A percentile compares a stretch with the other conserved stretches of the same genome.
Conservation (phyloP, 2,329 filamentous ascomycete species). For the Orbilia quercus region DNA sequence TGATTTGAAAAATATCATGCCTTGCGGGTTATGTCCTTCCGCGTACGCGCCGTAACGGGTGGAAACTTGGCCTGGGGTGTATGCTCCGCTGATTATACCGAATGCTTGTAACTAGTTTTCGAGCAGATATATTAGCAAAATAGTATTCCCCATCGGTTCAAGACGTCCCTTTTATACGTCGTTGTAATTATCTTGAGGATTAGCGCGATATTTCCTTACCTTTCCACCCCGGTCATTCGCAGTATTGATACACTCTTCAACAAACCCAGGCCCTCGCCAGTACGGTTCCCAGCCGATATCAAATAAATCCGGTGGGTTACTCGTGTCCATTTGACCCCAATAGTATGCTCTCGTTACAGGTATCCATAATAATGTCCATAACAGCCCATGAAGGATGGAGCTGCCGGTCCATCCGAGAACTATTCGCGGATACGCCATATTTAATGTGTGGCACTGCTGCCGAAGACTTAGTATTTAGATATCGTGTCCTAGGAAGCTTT, state of each 20-base stretch:
- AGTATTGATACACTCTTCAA: conserved; percentile 16
- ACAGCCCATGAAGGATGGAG: not conserved
- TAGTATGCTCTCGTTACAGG: conserved; percentile 27
- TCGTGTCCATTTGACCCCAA: conserved; percentile 11
- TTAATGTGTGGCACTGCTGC: not conserved
- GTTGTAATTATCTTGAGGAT: too few relatives aligned
- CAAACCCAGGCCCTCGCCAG: conserved; percentile 16
- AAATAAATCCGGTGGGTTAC: not conserved
- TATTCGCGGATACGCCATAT: not conserved
- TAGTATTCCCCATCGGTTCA: too few relatives aligned
- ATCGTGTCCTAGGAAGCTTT: too few relatives aligned
- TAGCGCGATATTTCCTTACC: not conserved
- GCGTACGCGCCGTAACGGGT: not conserved
- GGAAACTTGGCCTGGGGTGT: not conserved
- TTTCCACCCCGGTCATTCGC: not conserved
- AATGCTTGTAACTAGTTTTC: conserved; percentile 21
- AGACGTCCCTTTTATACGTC: too few relatives aligned
- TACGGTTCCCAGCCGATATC: conserved; percentile 16
- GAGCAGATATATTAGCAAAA: not conserved
- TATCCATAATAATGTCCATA: conserved; percentile 8
- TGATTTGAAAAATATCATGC: conserved; percentile 35
- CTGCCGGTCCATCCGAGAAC: too few relatives aligned
- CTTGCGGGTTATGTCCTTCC: conserved; percentile 8
- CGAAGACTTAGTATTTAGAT: too few relatives aligned
- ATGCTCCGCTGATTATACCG: conserved; percentile 35